A percentile compares a stretch with the other conserved stretches of the same genome.
Evolutionary conservation across 1,284 basidiomycete genomes (phyloP).

Genomic region (Fomitopsis betulina): DNA sequence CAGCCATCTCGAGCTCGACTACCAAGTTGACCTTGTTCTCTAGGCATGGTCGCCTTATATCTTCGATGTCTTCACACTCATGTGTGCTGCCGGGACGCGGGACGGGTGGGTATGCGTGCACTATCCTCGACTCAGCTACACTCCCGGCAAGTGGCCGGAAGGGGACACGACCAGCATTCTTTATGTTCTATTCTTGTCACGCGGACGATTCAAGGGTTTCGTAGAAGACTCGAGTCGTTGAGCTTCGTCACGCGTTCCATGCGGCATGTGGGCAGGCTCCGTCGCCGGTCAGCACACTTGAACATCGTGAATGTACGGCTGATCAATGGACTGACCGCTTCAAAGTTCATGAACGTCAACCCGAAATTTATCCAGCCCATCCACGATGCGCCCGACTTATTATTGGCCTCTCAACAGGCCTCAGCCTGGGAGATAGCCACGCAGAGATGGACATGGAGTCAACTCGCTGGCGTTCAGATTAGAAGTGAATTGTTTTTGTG

Average conservation of each 20-base stretch:
- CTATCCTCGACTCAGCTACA: not conserved
- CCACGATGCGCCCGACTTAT: too few relatives aligned
- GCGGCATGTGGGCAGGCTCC: not conserved
- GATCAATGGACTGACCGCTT: too few relatives aligned
- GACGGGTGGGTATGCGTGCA: not conserved
- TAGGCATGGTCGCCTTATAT: not conserved
- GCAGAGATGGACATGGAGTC: too few relatives aligned
- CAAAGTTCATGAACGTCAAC: too few relatives aligned
- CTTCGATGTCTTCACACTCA: not conserved
- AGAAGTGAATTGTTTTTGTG: too few relatives aligned
- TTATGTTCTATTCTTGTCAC: not conserved
- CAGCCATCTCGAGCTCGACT: conserved; percentile 1
- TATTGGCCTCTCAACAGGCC: too few relatives aligned
- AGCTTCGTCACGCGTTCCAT: not conserved
- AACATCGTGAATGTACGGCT: too few relatives aligned
- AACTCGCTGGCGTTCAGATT: too few relatives aligned
- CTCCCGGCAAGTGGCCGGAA: not conserved
- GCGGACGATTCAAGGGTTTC: not conserved
- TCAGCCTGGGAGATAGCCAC: too few relatives aligned
- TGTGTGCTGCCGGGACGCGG: not conserved
- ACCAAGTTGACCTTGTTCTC: not conserved
- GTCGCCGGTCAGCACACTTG: not conserved
- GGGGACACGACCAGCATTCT: not conserved
- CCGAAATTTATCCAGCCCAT: too few relatives aligned
- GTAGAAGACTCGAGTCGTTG: not conserved